Evolutionary conservation across 2,329 filamentous ascomycete genomes (phyloP).

Genomic region (Cryphonectria japonica): DNA sequence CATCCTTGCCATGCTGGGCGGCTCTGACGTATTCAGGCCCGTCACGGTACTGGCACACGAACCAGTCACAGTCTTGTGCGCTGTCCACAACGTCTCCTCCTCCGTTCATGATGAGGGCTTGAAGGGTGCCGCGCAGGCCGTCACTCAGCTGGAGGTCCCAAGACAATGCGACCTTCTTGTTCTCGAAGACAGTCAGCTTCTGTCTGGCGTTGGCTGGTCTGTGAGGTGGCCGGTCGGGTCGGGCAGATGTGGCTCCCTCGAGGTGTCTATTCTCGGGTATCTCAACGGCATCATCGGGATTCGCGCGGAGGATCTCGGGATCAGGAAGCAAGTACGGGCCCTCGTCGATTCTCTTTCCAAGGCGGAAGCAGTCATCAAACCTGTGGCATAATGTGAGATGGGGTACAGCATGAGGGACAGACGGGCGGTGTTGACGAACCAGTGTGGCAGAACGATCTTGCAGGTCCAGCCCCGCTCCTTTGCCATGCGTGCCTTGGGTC

Average conservation of each 20-base stretch:
- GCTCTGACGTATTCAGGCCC: conserved; percentile 78
- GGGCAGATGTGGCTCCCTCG: conserved; percentile 64
- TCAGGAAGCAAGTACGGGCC: conserved; percentile 83
- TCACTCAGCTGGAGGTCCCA: conserved; percentile 71
- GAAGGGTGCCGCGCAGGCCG: conserved; percentile 69
- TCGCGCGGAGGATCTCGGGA: conserved; percentile 74
- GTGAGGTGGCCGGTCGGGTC: conserved; percentile 44
- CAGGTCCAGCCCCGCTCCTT: conserved; percentile 67
- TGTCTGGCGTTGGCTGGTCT: conserved; percentile 44
- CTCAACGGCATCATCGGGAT: conserved; percentile 58
- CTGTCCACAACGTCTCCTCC: conserved; percentile 70
- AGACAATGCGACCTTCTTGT: conserved; percentile 77
- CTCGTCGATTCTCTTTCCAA: conserved; percentile 90
- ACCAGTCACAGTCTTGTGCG: conserved; percentile 76
- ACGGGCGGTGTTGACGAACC: conserved; percentile 55
- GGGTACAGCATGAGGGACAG: too few relatives aligned
- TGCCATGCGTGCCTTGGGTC: conserved; percentile 70
- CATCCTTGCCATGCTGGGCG: conserved; percentile 75
- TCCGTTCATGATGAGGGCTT: conserved; percentile 70
- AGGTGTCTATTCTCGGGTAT: conserved; percentile 65
- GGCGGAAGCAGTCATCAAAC: conserved; percentile 95
- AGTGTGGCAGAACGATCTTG: conserved; percentile 91
- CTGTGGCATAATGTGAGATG: conserved; percentile 45
- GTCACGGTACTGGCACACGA: conserved; percentile 85
- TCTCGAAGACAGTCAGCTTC: conserved; percentile 74